A percentile compares a stretch with the other conserved stretches of the same genome.
Evolutionary conservation across 192 early-diverging fungal species (phyloP).

Genomic region (Diversispora eburnea): DNA sequence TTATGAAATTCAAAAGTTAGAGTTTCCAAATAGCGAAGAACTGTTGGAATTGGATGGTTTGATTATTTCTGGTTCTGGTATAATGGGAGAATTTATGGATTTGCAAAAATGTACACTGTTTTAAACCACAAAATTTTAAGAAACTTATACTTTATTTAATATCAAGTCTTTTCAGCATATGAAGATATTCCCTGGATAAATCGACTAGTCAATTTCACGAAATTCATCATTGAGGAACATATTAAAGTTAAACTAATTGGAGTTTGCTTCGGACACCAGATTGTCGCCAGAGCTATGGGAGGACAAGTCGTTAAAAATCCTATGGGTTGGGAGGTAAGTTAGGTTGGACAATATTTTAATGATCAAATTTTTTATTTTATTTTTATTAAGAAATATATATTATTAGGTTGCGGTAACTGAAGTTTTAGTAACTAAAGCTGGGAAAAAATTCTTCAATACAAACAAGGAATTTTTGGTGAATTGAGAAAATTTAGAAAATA

Average conservation of each 20-base stretch:
- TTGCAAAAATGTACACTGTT: background rate
- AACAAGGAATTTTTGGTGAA: slow-evolving; percentile 29
- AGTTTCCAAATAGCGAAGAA: slow-evolving; percentile 20
- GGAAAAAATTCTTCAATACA: slow-evolving; percentile 19
- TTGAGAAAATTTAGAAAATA: background rate
- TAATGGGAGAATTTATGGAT: background rate
- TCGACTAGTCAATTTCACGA: slow-evolving; percentile 53
- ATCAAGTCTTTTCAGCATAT: slow-evolving; percentile 54
- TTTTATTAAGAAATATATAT: background rate
- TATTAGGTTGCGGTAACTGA: background rate
- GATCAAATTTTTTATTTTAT: background rate
- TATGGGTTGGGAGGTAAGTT: slow-evolving; percentile 68
- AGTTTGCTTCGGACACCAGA: slow-evolving; percentile 85
- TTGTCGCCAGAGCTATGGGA: slow-evolving; percentile 66
- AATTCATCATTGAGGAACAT: slow-evolving; percentile 33
- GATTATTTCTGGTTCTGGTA: slow-evolving; percentile 55
- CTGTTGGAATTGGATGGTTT: slow-evolving; percentile 47
- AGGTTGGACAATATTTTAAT: background rate
- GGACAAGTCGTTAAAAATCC: slow-evolving; percentile 55
- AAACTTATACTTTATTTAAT: background rate
- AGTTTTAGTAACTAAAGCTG: slow-evolving; percentile 1
- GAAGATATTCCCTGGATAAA: slow-evolving; percentile 66
- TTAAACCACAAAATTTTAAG: background rate
- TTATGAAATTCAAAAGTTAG: slow-evolving; percentile 20
- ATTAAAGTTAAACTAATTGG: slow-evolving; percentile 55